Base-by-base conservation (phyloP, 1,284 basidiomycete genomes). In the Boletus semigastroideus region DNA sequence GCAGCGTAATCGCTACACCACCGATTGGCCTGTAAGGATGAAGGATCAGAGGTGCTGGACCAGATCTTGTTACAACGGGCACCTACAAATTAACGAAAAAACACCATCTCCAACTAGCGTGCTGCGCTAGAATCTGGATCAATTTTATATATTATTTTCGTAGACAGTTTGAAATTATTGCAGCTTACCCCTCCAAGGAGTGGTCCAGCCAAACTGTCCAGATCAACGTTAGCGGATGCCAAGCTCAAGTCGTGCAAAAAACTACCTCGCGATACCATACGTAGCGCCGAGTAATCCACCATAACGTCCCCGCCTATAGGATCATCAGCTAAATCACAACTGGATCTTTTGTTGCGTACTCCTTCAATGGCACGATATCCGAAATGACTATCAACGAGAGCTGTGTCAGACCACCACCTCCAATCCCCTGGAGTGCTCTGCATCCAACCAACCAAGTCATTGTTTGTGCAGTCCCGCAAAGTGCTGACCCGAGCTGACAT, bases 341-440 rank as follows among this genome's bases (percentile, higher is more conserved):
- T 25, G 25, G 25, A 25, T 5, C 22, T 41, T 39, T n/a, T 30
- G n/a, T 27, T 33, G 31, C 31, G 14, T 60, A 87, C 87, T 87
- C 83, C 72, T 84, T 75, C 28, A 92, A 69, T 2, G 87, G 79
- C 2, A 91, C 86, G 31, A 94, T 90, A 63, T 94, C 92, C 20
- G 85, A 83, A 12, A 94, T 83, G 0, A 82, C 85, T 60, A 94
- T 92, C 48, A 90, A 71, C 5, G 78, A 74, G 34, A 84, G 70
- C 48, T 79, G 80, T 9, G 89, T 76, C 51, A 89, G 82, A 2
- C 87, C 90, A 6, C 90, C 90, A 7, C 90, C 91, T 9, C 91
- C 91, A 28, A 92, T 79, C 10, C 91, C 92, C 67, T 94, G 92
- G 1, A 94, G 72, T 1, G 87, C 92, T 59, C 92, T 81, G 45